phyloP scores from a whole-genome alignment of 768 basidiomycete genomes.

The Gyrodon lividus region DNA sequence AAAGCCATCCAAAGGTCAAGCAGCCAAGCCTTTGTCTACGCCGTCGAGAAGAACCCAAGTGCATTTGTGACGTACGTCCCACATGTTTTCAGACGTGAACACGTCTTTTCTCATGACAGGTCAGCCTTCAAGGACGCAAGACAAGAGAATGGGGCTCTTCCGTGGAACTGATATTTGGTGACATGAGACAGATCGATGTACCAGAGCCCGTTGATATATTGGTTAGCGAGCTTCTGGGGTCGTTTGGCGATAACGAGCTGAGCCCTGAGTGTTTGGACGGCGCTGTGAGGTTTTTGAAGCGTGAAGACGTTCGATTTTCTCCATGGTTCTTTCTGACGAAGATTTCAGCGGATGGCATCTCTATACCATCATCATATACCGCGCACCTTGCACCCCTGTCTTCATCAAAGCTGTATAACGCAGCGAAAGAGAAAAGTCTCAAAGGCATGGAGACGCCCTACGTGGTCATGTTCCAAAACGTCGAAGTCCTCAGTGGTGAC shows the following conservation, averaged over 20 bases:
- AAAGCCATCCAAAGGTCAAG: slow-evolving; percentile 68
- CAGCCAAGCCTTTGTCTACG: slow-evolving; percentile 69
- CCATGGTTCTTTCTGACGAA: slow-evolving; percentile 12
- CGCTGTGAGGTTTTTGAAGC: slow-evolving; percentile 88
- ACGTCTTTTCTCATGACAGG: slow-evolving; percentile 16
- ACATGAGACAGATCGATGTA: slow-evolving; percentile 83
- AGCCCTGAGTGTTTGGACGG: slow-evolving; percentile 98
- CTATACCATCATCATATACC: slow-evolving; percentile 94
- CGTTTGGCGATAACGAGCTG: slow-evolving; percentile 98
- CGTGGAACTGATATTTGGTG: slow-evolving; percentile 86
- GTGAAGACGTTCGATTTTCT: slow-evolving; percentile 38
- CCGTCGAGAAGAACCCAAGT: slow-evolving; percentile 95
- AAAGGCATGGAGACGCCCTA: slow-evolving; percentile 92
- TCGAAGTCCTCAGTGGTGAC: slow-evolving; percentile 83
- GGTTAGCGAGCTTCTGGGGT: slow-evolving; percentile 93
- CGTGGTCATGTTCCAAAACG: slow-evolving; percentile 97
- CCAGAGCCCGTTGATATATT: slow-evolving; percentile 92
- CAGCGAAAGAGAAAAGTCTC: slow-evolving; percentile 64
- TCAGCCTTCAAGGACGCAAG: slow-evolving; percentile 81
- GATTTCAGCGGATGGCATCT: slow-evolving; percentile 79
- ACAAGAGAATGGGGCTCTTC: slow-evolving; percentile 77
- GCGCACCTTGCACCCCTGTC: slow-evolving; percentile 93
- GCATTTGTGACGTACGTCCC: slow-evolving; percentile 87
- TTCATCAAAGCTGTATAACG: slow-evolving; percentile 88
- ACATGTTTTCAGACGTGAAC: slow-evolving; percentile 5